These are phyloP conservation scores for Neltuma alba DNA, from an alignment of 306 rosid species.

Conservation along the genomic window DNA sequence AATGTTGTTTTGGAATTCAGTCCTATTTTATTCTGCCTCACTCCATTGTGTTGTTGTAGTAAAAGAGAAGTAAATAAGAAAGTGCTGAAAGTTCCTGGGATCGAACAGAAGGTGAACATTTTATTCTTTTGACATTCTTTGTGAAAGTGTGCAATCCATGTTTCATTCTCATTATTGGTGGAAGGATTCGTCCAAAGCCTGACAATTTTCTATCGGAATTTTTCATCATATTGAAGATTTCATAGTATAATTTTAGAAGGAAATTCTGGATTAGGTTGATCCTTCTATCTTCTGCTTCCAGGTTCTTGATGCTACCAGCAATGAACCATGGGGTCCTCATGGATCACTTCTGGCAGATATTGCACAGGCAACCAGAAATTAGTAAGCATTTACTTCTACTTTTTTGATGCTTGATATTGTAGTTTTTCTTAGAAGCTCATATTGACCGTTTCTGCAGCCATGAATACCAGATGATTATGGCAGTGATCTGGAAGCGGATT, in stretches of 20 bases:
- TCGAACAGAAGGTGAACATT: conserved; percentile 87
- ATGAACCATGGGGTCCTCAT: conserved; percentile 99
- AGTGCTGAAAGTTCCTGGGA: conserved; percentile 96
- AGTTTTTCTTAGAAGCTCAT: conserved; percentile 34
- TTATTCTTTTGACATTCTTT: conserved; percentile 19
- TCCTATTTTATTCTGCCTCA: conserved; percentile 19
- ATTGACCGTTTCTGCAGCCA: conserved; percentile 65
- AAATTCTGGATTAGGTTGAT: conserved; percentile 15
- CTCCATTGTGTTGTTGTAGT: conserved; percentile 53
- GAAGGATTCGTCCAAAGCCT: conserved; percentile 7
- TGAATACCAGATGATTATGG: conserved; percentile 95
- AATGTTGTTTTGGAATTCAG: conserved; percentile 26
- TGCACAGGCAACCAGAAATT: conserved; percentile 88
- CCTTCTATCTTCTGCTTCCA: conserved; percentile 31
- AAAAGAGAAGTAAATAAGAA: conserved; percentile 96
- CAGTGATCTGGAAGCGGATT: conserved; percentile 93
- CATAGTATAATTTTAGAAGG: conserved; percentile 7
- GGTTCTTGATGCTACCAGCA: conserved; percentile 99
- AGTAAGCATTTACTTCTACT: conserved; percentile 55
- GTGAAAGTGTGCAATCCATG: conserved; percentile 11
- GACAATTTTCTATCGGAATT: conserved; percentile 2
- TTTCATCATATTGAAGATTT: conserved; percentile 1
- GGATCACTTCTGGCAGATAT: conserved; percentile 97
- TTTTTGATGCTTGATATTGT: conserved; percentile 33
- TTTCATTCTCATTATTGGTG: background rate